Evolutionary conservation across 1,284 basidiomycete genomes (phyloP).

Genomic region (Phellopilus nigrolimitatus): DNA sequence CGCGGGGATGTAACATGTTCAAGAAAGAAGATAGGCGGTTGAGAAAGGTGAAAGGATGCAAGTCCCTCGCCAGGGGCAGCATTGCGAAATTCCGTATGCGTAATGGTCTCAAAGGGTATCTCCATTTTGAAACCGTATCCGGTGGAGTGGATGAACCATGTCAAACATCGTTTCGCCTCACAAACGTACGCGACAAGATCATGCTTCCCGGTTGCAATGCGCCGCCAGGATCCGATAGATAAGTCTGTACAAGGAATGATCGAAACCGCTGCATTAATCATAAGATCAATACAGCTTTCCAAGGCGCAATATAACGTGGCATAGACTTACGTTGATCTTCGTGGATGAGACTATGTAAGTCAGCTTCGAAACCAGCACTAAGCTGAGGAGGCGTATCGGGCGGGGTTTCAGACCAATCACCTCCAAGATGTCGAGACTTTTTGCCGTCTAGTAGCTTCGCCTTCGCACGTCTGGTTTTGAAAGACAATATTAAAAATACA

Average conservation of each 20-base stretch:
- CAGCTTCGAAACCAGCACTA: constrained; percentile 48
- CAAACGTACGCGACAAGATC: constrained; percentile 73
- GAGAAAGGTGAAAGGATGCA: constrained; percentile 58
- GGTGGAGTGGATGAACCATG: constrained; percentile 71
- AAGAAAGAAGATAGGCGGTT: constrained; percentile 63
- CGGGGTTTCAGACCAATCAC: constrained; percentile 33
- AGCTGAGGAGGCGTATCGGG: constrained; percentile 51
- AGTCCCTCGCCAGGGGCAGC: constrained; percentile 51
- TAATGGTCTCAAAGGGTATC: constrained; percentile 61
- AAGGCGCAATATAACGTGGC: constrained; percentile 15
- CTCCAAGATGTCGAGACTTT: constrained; percentile 35
- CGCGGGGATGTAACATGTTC: constrained; percentile 39
- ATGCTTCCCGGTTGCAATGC: constrained; percentile 53
- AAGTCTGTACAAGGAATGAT: constrained; percentile 72
- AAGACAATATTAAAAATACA: background rate
- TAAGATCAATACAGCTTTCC: constrained; percentile 8
- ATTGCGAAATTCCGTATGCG: constrained; percentile 52
- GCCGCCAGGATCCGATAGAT: constrained; percentile 70
- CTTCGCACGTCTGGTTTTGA: constrained; percentile 64
- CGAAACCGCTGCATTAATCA: constrained; percentile 50
- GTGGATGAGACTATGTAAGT: constrained; percentile 60
- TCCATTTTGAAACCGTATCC: constrained; percentile 81
- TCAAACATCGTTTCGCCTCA: constrained; percentile 56
- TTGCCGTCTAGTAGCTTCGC: constrained; percentile 66
- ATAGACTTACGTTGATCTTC: constrained; percentile 60